Conservation (phyloP, 2,329 filamentous ascomycete species). For the Dactylellina sp. region DNA sequence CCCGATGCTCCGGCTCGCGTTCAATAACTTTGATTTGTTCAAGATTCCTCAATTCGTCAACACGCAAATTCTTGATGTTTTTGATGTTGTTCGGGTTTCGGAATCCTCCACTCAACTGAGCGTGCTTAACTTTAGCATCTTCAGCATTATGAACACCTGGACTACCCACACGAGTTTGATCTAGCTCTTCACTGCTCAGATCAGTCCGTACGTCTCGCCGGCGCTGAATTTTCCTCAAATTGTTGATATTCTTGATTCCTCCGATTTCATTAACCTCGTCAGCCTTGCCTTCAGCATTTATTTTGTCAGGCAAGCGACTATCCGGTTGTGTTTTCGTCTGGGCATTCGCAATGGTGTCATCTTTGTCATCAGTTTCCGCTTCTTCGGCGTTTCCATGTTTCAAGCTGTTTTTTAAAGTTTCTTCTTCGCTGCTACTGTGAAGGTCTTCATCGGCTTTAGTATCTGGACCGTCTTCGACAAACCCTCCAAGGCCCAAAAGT, state of each 20-base stretch:
- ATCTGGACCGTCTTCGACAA: too few species aligned
- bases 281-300: background rate
- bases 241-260: conserved; percentile 7
- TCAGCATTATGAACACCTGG: background rate
- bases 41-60: background rate
- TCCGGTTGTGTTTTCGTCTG: too few species aligned
- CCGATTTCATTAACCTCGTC: background rate
- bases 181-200: too few species aligned
- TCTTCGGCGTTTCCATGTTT: background rate
- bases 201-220: background rate
- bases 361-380: background rate
- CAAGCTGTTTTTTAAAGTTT: too few species aligned
- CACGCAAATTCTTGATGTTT: background rate
- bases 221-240: background rate
- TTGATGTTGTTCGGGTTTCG: background rate
- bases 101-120: background rate
- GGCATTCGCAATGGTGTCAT: background rate
- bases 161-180: background rate
- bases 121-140: background rate
- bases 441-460: too few species aligned
- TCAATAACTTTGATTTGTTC: conserved; percentile 3
- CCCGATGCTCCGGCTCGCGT: background rate
- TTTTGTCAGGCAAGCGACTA: too few species aligned
- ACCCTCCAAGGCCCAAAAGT: too few species aligned
- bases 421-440: too few species aligned